These are phyloP conservation scores for Sordariomycetes sp. DNA, from an alignment of 2,329 filamentous ascomycete species.

Conservation along the genomic window DNA sequence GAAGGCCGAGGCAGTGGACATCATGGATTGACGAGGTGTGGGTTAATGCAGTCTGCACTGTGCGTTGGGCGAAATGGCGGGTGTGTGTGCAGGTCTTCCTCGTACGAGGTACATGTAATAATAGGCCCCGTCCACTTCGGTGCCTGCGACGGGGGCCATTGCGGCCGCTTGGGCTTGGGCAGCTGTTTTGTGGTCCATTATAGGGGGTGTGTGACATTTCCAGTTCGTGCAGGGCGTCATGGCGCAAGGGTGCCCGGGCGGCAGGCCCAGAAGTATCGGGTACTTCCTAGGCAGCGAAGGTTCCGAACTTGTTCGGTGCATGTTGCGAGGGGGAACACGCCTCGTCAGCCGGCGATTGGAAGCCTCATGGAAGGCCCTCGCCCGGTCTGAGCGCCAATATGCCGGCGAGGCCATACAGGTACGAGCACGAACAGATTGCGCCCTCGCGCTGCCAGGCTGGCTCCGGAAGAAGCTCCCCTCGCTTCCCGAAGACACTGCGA, in stretches of 20 bases:
- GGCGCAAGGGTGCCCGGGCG: not conserved
- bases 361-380: not conserved
- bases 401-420: not conserved
- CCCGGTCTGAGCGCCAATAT: not conserved
- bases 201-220: not conserved
- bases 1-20: too few relatives aligned
- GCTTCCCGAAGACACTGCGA: not conserved
- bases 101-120: too few relatives aligned
- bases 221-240: not conserved
- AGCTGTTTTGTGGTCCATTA: not conserved
- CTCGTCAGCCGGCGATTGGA: not conserved
- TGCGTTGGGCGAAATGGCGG: not conserved
- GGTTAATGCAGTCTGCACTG: not conserved
- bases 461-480: not conserved
- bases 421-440: not conserved
- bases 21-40: not conserved
- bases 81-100: too few relatives aligned
- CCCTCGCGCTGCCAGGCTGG: not conserved
- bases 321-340: not conserved
- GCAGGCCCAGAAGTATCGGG: not conserved
- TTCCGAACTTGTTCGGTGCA: not conserved
- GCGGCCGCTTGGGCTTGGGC: not conserved
- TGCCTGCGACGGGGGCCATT: not conserved
- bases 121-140: not conserved
- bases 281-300: not conserved